phyloP scores from a whole-genome alignment of 1,139 yeast genomes.

The Kodamaea ohmeri region DNA sequence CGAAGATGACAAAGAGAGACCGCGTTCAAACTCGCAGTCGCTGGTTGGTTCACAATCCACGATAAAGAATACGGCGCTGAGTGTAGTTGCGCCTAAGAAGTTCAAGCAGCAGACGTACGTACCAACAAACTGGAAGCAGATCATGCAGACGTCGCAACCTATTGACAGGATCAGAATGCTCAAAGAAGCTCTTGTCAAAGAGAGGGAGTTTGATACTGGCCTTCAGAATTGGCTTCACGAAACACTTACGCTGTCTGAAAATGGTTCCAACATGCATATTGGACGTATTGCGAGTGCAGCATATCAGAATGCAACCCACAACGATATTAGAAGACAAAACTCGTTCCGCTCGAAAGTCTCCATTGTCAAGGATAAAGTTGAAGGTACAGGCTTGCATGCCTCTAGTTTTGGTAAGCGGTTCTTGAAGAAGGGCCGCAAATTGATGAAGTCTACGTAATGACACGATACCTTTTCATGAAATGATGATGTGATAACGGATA shows the following conservation, averaged over 20 bases:
- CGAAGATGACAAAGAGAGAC: not conserved
- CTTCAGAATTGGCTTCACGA: slow-evolving; percentile 46
- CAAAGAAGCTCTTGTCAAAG: slow-evolving; percentile 41
- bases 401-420: slow-evolving; percentile 44
- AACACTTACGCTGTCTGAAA: slow-evolving; percentile 36
- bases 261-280: slow-evolving; percentile 38
- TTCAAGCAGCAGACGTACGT: slow-evolving; percentile 26
- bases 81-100: slow-evolving; percentile 8
- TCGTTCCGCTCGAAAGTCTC: slow-evolving; percentile 43
- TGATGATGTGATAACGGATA: too few relatives aligned
- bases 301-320: slow-evolving; percentile 47
- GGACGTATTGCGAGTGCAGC: slow-evolving; percentile 47
- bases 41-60: slow-evolving; percentile 7
- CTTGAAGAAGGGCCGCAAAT: slow-evolving; percentile 40
- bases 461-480: too few relatives aligned
- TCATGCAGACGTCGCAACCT: slow-evolving; percentile 44
- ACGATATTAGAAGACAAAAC: slow-evolving; percentile 42
- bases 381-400: slow-evolving; percentile 41
- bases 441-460: slow-evolving; percentile 27
- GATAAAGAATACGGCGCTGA: not conserved
- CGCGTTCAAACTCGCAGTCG: slow-evolving; percentile 4
- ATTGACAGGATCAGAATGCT: slow-evolving; percentile 40
- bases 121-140: slow-evolving; percentile 44
- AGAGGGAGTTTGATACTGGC: slow-evolving; percentile 43
- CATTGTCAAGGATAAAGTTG: slow-evolving; percentile 45